Base-by-base conservation (phyloP, 176 grass and related monocot genomes). In the Triticum dicoccoides region DNA sequence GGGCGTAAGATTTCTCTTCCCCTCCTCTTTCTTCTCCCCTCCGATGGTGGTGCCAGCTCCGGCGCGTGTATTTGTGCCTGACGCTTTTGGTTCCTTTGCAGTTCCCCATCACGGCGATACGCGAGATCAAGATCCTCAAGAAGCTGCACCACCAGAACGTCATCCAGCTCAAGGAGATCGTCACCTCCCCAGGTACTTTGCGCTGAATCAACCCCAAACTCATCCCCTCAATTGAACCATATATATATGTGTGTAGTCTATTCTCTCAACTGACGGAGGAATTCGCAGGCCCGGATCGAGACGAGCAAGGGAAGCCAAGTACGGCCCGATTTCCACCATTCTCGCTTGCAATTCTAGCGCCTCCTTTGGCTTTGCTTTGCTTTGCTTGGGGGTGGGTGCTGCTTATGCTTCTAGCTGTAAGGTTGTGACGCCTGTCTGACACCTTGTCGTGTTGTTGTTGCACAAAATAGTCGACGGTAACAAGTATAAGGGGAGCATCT, bases 51-150 rank as follows among this genome's bases (percentile, higher is more conserved):
- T 34, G 20, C 9, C 5, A 12, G 8, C 7, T 38, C 37, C 37
- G 37, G 37, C 37, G 37, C 37, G 37, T 66, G 64, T 14, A 9
- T 82, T 11, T 6, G 11, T 56, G 4, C 15, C 6, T 80, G 3
- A 80, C 12, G n/a, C 15, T 80, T 54, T 80, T 56, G 6, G 11
- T 65, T 61, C 8, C 69, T 54, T 10, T 3, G 42, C 88, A 98
- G 96, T 95, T 98, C 77, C 93, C 93, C 0, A 95, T 95, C 33
- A 98, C 91, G 3, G 93, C 91, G 8, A 98, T 98, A 42, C 91
- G 96, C 0, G 96, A 98, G 89, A 98, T 98, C 52, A 98, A 95
- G 74, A 98, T 98, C 86, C 90, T 98, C 6, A 92, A 98, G 91
- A 98, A 94, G 86, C 86, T 98, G 37, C 86, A 95, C 86, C 91